A percentile compares a stretch with the other conserved stretches of the same genome.
Conservation (phyloP, 179 eudicot species). For the Vitellaria paradoxa region DNA sequence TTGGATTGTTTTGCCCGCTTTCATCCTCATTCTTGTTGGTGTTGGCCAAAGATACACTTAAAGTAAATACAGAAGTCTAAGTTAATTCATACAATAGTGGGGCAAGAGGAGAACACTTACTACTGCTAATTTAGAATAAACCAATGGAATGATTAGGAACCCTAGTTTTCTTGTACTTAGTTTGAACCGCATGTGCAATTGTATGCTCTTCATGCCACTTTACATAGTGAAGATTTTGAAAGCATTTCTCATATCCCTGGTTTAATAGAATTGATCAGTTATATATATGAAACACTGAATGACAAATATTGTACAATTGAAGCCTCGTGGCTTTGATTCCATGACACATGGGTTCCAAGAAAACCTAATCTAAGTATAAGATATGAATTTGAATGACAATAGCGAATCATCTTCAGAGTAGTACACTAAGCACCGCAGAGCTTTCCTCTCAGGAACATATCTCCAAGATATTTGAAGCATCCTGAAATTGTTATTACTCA, state of each 20-base stretch:
- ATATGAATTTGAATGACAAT: no score
- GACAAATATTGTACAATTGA: no score
- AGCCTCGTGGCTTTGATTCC: no score
- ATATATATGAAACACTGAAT: no score
- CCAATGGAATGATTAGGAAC: slow-evolving; percentile 26
- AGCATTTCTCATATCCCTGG: slow-evolving; percentile 90
- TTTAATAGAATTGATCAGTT: slow-evolving; percentile 9
- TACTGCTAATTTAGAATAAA: background rate
- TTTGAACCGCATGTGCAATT: slow-evolving; percentile 93
- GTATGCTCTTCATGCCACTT: slow-evolving; percentile 95
- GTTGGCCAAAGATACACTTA: slow-evolving; percentile 98
- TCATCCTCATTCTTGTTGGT: slow-evolving; percentile 65
- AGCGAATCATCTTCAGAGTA: no score
- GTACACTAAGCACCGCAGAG: no score
- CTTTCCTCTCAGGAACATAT: no score
- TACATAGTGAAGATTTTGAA: slow-evolving; percentile 82
- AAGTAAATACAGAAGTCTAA: slow-evolving; percentile 14
- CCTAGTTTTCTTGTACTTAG: slow-evolving; percentile 89
- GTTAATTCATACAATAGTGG: background rate
- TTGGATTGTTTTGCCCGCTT: slow-evolving; percentile 79
- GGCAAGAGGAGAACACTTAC: background rate
- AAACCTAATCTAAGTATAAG: no score
- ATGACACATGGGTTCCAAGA: no score
- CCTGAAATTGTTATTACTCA: no score
- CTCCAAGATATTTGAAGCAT: no score